Evolutionary conservation across 2,329 filamentous ascomycete species (phyloP).

Genomic region (Arachnomyces sp.): DNA sequence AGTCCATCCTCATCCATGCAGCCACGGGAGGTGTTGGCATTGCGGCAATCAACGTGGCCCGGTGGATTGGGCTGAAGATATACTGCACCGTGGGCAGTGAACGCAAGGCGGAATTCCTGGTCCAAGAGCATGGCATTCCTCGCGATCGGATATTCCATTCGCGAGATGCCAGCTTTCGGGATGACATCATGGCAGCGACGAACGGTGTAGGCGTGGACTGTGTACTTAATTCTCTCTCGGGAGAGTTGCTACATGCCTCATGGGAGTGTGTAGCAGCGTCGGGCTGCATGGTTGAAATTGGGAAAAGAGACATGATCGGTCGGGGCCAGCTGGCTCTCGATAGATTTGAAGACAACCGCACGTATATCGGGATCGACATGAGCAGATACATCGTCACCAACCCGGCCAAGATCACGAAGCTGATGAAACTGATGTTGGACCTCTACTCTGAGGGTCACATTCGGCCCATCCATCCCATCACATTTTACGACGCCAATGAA

Average conservation of each 20-base stretch:
- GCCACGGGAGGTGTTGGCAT: conserved; percentile 15
- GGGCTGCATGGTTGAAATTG: conserved; percentile 21
- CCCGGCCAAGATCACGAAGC: neutral
- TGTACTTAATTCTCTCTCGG: conserved; percentile 14
- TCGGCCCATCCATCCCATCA: conserved; percentile 12
- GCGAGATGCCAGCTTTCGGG: conserved; percentile 13
- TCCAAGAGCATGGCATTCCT: conserved; percentile 14
- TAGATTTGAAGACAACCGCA: conserved; percentile 16
- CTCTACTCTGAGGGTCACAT: neutral
- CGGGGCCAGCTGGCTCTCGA: conserved; percentile 15
- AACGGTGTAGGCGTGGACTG: conserved; percentile 24
- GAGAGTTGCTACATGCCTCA: conserved; percentile 7
- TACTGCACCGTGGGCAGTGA: conserved; percentile 13
- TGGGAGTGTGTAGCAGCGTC: conserved; percentile 16
- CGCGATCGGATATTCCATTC: conserved; percentile 23
- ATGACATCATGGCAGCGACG: conserved; percentile 15
- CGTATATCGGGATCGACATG: conserved; percentile 15
- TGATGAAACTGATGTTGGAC: neutral
- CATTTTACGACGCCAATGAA: conserved; percentile 17
- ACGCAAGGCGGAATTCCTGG: conserved; percentile 10
- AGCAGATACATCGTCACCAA: too few relatives aligned
- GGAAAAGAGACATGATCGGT: conserved; percentile 14
- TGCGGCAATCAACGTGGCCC: conserved; percentile 19
- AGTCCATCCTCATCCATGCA: conserved; percentile 18
- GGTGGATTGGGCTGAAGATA: conserved; percentile 11